phyloP scores from a whole-genome alignment of 345 rosid genomes.

The Firmiana major region DNA sequence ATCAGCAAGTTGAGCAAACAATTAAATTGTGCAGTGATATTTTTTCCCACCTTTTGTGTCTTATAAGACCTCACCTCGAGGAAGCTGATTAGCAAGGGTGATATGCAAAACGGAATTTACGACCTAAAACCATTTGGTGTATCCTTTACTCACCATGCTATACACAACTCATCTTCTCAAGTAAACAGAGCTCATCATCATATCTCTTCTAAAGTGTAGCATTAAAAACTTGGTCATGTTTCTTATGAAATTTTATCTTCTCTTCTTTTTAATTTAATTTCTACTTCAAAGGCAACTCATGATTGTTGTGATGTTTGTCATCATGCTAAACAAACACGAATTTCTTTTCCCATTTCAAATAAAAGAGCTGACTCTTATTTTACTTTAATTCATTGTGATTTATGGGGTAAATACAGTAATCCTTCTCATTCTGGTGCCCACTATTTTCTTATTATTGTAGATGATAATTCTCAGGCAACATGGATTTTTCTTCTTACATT shows the following conservation, averaged over 20 bases:
- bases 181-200: background rate
- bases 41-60: background rate
- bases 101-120: constrained; percentile 8
- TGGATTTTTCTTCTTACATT: background rate
- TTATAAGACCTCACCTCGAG: constrained; percentile 17
- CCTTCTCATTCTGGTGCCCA: background rate
- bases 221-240: constrained; percentile 6
- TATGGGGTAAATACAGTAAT: background rate
- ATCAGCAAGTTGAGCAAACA: background rate
- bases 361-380: background rate
- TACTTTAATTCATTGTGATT: background rate
- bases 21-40: background rate
- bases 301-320: constrained; percentile 4
- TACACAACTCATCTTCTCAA: background rate
- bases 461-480: background rate
- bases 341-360: background rate
- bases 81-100: constrained; percentile 16
- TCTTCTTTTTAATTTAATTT: background rate
- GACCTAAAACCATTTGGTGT: background rate
- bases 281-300: background rate
- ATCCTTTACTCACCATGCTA: background rate
- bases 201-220: background rate
- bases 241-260: background rate
- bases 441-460: background rate
- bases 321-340: constrained; percentile 9